phyloP scores from a whole-genome alignment of 345 rosid species.

The Rhodamnia rubescens region DNA sequence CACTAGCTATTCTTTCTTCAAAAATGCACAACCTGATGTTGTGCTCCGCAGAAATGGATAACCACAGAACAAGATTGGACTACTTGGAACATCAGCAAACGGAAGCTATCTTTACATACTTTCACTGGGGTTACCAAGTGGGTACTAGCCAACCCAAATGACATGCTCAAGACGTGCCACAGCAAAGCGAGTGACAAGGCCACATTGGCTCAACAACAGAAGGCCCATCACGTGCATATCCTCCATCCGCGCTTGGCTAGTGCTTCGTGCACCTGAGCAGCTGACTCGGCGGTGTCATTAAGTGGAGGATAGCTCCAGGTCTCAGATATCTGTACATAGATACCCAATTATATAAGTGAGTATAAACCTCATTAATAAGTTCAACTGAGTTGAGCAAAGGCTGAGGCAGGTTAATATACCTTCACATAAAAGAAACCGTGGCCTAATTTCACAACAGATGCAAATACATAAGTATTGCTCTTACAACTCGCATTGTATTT shows the following conservation, averaged over 20 bases:
- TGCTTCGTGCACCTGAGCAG: conserved; percentile 48
- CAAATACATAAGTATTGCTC: not conserved
- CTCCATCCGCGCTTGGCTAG: conserved; percentile 64
- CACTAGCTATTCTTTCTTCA: not conserved
- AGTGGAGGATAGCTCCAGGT: conserved; percentile 82
- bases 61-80: not conserved
- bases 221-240: conserved; percentile 6
- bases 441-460: not conserved
- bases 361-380: not conserved
- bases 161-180: not conserved
- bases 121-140: not conserved
- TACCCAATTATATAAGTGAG: not conserved
- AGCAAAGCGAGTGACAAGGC: not conserved
- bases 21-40: not conserved
- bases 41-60: not conserved
- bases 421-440: not conserved
- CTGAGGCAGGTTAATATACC: not conserved
- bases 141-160: not conserved
- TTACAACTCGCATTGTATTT: not conserved
- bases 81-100: not conserved
- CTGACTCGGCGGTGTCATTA: conserved; percentile 72
- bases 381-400: not conserved
- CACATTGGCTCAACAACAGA: not conserved
- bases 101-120: not conserved
- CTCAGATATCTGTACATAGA: conserved; percentile 45